phyloP scores from a whole-genome alignment of 75 land plant species.

The Azolla pinnata region DNA sequence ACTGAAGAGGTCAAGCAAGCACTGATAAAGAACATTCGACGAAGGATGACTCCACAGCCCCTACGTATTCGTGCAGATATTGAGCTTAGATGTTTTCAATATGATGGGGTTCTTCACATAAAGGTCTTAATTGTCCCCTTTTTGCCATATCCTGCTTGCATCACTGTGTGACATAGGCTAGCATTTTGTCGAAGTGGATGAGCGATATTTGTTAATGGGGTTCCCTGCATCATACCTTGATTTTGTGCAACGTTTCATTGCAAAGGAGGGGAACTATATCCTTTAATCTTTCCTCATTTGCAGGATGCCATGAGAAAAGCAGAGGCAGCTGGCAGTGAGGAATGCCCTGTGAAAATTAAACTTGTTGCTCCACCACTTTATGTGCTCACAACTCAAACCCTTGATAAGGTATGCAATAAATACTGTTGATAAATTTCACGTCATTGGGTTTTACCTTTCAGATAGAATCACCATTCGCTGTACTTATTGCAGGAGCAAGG shows the following conservation, averaged over 20 bases:
- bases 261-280: neutral
- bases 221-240: neutral
- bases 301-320: constrained; percentile 97
- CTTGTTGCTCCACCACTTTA: constrained; percentile 91
- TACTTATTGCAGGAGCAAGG: constrained; percentile 81
- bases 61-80: constrained; percentile 88
- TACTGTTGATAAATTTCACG: neutral
- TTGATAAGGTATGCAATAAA: constrained; percentile 65
- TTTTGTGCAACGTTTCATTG: neutral
- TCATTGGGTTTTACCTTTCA: neutral
- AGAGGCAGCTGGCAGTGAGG: constrained; percentile 78
- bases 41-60: constrained; percentile 95
- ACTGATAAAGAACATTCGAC: constrained; percentile 70
- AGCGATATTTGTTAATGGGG: no score
- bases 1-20: constrained; percentile 73
- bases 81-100: constrained; percentile 93
- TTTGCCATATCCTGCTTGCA: neutral
- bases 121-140: constrained; percentile 36
- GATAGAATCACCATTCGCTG: no score
- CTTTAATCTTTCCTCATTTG: constrained; percentile 1
- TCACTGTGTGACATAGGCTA: neutral
- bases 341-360: constrained; percentile 96
- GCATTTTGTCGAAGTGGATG: no score
- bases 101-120: constrained; percentile 95
- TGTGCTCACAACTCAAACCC: constrained; percentile 93